Percentiles rank a stretch among this genome's conserved stretches.
phyloP scores from a whole-genome alignment of 2,329 filamentous ascomycete genomes.

The Pezicula rhizophila region DNA sequence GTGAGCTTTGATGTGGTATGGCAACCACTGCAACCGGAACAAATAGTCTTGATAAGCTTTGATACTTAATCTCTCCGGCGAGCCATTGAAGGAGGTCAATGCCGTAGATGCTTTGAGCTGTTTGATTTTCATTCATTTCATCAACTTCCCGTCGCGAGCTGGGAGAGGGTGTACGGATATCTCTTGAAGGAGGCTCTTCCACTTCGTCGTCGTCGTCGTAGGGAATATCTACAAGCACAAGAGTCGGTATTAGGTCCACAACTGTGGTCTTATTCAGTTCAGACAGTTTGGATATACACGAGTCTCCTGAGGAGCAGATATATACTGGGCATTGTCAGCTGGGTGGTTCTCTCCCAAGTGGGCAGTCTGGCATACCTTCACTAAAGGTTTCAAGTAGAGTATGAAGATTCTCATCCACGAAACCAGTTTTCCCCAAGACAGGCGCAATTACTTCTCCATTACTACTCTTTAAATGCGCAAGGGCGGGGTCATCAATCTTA shows the following conservation, averaged over 20 bases:
- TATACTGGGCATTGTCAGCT: conserved; percentile 37
- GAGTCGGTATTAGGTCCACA: conserved; percentile 43
- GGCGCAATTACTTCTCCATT: conserved; percentile 9
- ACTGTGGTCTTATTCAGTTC: conserved; percentile 41
- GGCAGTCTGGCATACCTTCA: conserved; percentile 38
- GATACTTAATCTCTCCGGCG: conserved; percentile 41
- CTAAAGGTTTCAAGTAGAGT: conserved; percentile 43
- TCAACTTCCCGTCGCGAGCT: conserved; percentile 31
- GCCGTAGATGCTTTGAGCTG: conserved; percentile 40
- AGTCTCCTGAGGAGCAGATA: conserved; percentile 44
- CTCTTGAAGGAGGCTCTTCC: conserved; percentile 23
- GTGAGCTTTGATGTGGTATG: conserved; percentile 26
- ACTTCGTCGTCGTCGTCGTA: conserved; percentile 34
- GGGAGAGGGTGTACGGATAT: conserved; percentile 25
- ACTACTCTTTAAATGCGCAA: conserved; percentile 21
- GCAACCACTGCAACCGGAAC: conserved; percentile 38
- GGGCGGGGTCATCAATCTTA: conserved; percentile 25
- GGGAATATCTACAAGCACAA: conserved; percentile 48
- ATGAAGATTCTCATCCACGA: conserved; percentile 41
- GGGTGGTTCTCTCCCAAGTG: conserved; percentile 3
- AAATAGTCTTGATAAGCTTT: conserved; percentile 40
- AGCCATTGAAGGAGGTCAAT: conserved; percentile 40
- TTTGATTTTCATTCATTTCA: conserved; percentile 28
- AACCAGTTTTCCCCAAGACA: conserved; percentile 18
- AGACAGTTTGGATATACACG: conserved; percentile 45